Evolutionary conservation across 441 rosid species (phyloP).

Genomic region (Cnidoscolus chayamansa): DNA sequence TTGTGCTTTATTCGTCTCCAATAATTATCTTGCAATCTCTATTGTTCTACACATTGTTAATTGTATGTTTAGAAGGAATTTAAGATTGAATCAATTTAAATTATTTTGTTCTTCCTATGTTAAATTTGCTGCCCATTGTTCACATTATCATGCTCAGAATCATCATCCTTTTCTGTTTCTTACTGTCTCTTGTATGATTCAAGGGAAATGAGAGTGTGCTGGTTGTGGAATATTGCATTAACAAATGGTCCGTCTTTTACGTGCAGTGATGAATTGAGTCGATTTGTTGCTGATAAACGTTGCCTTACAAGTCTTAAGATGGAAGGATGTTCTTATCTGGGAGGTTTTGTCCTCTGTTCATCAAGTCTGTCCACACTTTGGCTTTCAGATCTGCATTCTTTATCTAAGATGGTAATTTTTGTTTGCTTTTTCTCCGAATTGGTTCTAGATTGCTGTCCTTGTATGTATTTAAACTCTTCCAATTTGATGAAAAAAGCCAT

Average conservation of each 20-base stretch:
- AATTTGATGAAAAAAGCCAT: not conserved
- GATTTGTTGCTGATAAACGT: constrained; percentile 88
- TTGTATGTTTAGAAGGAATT: not conserved
- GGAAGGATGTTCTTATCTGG: constrained; percentile 90
- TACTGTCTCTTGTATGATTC: not conserved
- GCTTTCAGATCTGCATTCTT: constrained; percentile 79
- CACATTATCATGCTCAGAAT: too few species aligned
- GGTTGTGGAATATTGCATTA: not conserved
- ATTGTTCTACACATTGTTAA: not conserved
- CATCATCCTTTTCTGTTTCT: not conserved
- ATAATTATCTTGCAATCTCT: not conserved
- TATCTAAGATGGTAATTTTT: constrained; percentile 65
- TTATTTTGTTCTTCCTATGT: not conserved
- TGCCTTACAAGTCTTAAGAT: constrained; percentile 78
- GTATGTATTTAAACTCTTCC: not conserved
- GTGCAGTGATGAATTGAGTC: constrained; percentile 77
- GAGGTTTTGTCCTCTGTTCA: constrained; percentile 71
- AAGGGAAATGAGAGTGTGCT: not conserved
- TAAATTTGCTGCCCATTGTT: not conserved
- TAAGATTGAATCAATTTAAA: not conserved
- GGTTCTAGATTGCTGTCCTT: not conserved
- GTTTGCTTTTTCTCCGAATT: not conserved
- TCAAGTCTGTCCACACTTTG: constrained; percentile 76
- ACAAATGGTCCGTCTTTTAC: constrained; percentile 19
- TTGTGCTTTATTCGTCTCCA: not conserved